A percentile compares a stretch with the other conserved stretches of the same genome.
Conservation (phyloP, 164 flowering plant species). For the Malania oleifera region DNA sequence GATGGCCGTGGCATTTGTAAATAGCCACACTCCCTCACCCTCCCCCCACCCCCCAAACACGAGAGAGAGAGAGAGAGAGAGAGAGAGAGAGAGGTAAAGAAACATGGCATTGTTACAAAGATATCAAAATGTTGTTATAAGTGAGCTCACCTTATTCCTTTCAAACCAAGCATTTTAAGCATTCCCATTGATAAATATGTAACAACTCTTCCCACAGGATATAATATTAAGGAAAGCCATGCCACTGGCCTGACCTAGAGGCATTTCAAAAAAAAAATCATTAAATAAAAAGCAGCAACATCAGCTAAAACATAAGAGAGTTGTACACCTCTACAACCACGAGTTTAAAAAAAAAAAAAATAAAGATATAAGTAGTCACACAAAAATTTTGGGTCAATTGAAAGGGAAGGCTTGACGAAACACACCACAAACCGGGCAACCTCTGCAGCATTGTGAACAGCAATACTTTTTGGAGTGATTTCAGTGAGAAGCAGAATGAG, state of each 20-base stretch:
- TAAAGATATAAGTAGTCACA: neutral
- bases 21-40: too few species aligned
- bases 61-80: too few species aligned
- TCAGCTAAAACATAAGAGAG: neutral
- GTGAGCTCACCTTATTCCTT: conserved; percentile 74
- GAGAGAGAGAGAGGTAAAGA: neutral
- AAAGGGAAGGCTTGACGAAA: conserved; percentile 4
- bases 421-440: conserved; percentile 98
- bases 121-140: neutral
- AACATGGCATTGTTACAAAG: neutral
- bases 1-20: too few species aligned
- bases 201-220: conserved; percentile 97
- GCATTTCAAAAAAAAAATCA: conserved; percentile 17
- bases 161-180: conserved; percentile 84
- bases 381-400: neutral
- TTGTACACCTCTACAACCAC: neutral
- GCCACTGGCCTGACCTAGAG: conserved; percentile 99
- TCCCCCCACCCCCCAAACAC: neutral
- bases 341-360: neutral
- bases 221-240: conserved; percentile 91
- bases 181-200: conserved; percentile 92
- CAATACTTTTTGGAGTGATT: conserved; percentile 96
- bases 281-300: conserved; percentile 9
- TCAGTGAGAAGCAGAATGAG: conserved; percentile 93
- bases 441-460: conserved; percentile 93